These are phyloP conservation scores for Prunus yedoensis DNA, from an alignment of 331 rosid genomes.

Conservation along the genomic window DNA sequence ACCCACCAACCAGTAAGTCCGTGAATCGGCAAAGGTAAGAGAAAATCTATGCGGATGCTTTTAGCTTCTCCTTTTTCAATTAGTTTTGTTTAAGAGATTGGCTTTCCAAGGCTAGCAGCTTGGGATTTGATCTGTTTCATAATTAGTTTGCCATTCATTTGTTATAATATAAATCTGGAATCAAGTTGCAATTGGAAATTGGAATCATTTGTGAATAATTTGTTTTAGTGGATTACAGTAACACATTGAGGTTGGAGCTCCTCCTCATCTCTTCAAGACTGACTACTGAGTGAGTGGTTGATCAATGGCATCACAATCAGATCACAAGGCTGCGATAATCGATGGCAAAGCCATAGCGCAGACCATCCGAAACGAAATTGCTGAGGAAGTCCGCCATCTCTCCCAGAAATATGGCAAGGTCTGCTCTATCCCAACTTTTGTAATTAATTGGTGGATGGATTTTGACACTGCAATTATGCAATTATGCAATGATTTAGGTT, in stretches of 20 bases:
- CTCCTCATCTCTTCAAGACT: background rate
- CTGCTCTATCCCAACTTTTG: background rate
- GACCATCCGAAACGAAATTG: constrained; percentile 69
- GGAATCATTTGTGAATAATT: background rate
- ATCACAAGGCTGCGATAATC: constrained; percentile 65
- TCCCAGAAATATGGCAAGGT: constrained; percentile 79
- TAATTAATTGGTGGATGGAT: background rate
- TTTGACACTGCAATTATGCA: background rate
- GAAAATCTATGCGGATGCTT: background rate
- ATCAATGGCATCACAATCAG: constrained; percentile 40
- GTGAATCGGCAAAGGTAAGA: background rate
- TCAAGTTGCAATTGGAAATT: background rate
- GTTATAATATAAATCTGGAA: background rate
- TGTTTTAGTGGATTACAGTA: background rate
- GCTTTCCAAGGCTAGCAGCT: no score
- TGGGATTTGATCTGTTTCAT: no score
- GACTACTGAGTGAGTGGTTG: constrained; percentile 10
- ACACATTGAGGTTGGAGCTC: background rate
- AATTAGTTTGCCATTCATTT: background rate
- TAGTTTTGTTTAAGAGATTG: no score
- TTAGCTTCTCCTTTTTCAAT: background rate
- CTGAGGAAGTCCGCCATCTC: constrained; percentile 55
- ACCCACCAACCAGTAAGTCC: background rate
- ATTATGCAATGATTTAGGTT: constrained; percentile 40
- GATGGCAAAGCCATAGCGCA: constrained; percentile 84